Percentiles rank a stretch among this genome's conserved stretches.
These are phyloP conservation scores for Chlamydomonas sp. DNA, from an alignment of 139 green algal species.

Conservation along the genomic window DNA sequence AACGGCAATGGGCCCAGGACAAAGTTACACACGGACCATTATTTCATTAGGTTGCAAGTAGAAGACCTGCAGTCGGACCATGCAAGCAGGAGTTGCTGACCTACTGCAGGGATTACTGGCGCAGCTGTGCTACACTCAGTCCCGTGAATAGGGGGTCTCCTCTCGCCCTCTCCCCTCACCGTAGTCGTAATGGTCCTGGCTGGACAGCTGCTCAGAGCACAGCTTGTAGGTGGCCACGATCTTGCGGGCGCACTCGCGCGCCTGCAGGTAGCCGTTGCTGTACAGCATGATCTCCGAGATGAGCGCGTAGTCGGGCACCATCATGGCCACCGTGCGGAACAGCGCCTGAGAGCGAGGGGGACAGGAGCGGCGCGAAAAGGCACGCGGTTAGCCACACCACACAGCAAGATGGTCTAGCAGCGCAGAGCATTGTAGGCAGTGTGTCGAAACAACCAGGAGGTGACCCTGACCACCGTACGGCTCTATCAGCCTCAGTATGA, in stretches of 20 bases:
- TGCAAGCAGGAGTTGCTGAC: too few relatives aligned
- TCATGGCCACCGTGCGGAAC: conserved; percentile 80
- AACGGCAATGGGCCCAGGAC: not conserved
- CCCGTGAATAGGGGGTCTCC: too few relatives aligned
- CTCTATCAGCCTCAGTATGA: not conserved
- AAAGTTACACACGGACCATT: too few relatives aligned
- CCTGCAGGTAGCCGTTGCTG: conserved; percentile 61
- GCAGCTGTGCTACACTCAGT: too few relatives aligned
- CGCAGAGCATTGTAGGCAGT: conserved; percentile 19
- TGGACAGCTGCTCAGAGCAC: conserved; percentile 86
- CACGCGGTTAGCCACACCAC: too few relatives aligned
- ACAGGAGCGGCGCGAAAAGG: not conserved
- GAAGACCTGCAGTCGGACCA: too few relatives aligned
- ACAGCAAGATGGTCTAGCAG: conserved; percentile 58
- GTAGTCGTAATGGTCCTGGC: conserved; percentile 85
- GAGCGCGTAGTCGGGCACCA: conserved; percentile 84
- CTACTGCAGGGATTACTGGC: too few relatives aligned
- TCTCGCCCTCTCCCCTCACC: too few relatives aligned
- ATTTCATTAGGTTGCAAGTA: too few relatives aligned
- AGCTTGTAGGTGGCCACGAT: conserved; percentile 89
- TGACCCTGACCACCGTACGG: not conserved
- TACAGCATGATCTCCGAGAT: conserved; percentile 86
- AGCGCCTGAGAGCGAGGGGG: conserved; percentile 47
- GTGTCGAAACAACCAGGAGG: not conserved
- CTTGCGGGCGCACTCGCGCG: conserved; percentile 76